Evolutionary conservation across 257 asterid genomes (phyloP), one percentile per base, ranked within the genome.

Genomic region (Penstemon davidsonii): DNA sequence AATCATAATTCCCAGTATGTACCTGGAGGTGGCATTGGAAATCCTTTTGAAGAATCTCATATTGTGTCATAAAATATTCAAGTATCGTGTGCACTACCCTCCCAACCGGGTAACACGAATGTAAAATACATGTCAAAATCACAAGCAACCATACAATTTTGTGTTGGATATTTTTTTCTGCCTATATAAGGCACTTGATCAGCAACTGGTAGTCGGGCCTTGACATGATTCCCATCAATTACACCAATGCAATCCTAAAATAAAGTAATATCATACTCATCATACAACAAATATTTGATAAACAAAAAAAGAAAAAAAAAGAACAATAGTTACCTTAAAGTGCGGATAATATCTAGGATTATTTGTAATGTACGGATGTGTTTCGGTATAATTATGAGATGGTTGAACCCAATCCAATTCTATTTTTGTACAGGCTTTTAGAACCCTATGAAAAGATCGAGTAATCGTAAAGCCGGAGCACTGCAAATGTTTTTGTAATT

Each of bases 91-190:
- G 61, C 41, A 7, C 61, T 36, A 25, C 46, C 46, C 36, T 41
- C 63, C 33, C 25, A 37, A 0, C 46, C 63, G 7, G 4, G 44
- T 3, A 38, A 36, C 40, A 58, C 46, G 11, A 36, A 58, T 8
- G 63, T 58, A 15, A 58, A 58, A 4, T 18, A 58, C 57, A 37
- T 37, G 36, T 58, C 63, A 10, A 58, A 58, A 58, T 58, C 45
- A 6, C 63, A 10, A 1, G 19, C 46, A 1, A 4, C 25, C 63
- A 58, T 58, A 8, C 25, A 13, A 58, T 58, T 58, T 58, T 13
- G 63, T 8, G 46, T 58, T 33, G 63, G 6, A 36, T 38, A 3
- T 0, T 13, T 15, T 37, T 58, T 58, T n/a, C 63, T 37, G 11
- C 63, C 63, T 8, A 10, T 58, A 58, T 33, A 38, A 9, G 46